Evolutionary conservation across 306 rosid genomes (phyloP).

Genomic region (Ziziphus jujuba): DNA sequence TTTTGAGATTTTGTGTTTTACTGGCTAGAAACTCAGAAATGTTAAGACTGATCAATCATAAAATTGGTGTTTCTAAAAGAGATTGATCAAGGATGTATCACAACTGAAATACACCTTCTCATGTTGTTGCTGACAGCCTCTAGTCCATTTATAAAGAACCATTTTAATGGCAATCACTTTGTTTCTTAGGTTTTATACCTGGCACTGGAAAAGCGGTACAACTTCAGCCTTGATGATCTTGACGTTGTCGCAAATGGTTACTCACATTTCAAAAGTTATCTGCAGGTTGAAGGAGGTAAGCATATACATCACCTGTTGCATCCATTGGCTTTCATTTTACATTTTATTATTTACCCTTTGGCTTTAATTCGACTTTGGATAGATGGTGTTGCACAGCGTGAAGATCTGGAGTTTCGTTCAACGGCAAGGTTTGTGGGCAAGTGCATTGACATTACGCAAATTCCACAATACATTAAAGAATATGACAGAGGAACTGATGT

Average conservation of each 20-base stretch:
- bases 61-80: background rate
- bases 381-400: constrained; percentile 49
- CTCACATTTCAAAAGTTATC: constrained; percentile 64
- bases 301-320: background rate
- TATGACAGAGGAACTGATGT: constrained; percentile 75
- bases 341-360: background rate
- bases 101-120: background rate
- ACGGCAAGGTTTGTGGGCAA: constrained; percentile 54
- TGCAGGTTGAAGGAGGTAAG: constrained; percentile 55
- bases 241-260: constrained; percentile 86
- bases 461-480: constrained; percentile 65
- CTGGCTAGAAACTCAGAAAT: constrained; percentile 4
- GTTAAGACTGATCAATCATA: background rate
- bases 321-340: constrained; percentile 1
- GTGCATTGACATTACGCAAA: constrained; percentile 50
- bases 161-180: constrained; percentile 9
- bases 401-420: constrained; percentile 19
- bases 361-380: constrained; percentile 17
- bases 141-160: background rate
- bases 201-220: constrained; percentile 85
- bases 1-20: background rate
- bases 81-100: background rate
- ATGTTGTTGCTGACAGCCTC: background rate
- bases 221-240: constrained; percentile 76
- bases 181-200: constrained; percentile 63